Conservation (phyloP, 2,329 filamentous ascomycete genomes). For the Stagonosporopsis vannaccii region DNA sequence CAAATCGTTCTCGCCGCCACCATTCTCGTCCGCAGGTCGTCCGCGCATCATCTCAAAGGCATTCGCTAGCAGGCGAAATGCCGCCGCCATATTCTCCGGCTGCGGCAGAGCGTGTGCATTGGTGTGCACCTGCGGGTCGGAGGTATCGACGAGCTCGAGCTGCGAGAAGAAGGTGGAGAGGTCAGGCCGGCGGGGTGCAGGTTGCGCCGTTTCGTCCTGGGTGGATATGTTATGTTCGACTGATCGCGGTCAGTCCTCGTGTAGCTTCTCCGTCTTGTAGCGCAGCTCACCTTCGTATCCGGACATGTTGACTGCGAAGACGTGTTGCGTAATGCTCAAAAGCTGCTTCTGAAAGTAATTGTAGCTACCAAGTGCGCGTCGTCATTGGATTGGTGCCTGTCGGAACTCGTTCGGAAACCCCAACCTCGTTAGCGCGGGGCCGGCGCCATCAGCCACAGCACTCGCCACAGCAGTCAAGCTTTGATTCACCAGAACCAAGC, state of each 20-base stretch:
- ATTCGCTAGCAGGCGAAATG: conserved; percentile 67
- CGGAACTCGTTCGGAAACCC: conserved; percentile 1
- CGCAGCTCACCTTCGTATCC: conserved; percentile 54
- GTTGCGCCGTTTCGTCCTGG: conserved; percentile 45
- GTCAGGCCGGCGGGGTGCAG: conserved; percentile 64
- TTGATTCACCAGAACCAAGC: background rate
- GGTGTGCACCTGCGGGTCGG: conserved; percentile 57
- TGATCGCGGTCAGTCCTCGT: conserved; percentile 36
- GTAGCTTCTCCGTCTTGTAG: conserved; percentile 9
- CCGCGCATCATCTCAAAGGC: conserved; percentile 65
- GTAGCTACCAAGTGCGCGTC: conserved; percentile 17
- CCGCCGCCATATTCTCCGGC: conserved; percentile 66
- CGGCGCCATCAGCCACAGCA: background rate
- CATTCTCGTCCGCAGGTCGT: conserved; percentile 42
- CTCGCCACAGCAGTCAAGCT: background rate
- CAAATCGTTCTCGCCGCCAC: conserved; percentile 49
- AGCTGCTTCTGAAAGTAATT: background rate
- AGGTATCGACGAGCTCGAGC: conserved; percentile 65
- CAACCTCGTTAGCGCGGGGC: conserved; percentile 6
- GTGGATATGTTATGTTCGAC: conserved; percentile 59
- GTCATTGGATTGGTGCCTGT: conserved; percentile 21
- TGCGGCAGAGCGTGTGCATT: conserved; percentile 67
- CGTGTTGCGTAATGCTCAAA: conserved; percentile 2
- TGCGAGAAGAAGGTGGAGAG: conserved; percentile 70
- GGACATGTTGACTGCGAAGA: conserved; percentile 48